Evolutionary conservation across 23 red algal species (phyloP).

Genomic region (Rhodosorus marinus): DNA sequence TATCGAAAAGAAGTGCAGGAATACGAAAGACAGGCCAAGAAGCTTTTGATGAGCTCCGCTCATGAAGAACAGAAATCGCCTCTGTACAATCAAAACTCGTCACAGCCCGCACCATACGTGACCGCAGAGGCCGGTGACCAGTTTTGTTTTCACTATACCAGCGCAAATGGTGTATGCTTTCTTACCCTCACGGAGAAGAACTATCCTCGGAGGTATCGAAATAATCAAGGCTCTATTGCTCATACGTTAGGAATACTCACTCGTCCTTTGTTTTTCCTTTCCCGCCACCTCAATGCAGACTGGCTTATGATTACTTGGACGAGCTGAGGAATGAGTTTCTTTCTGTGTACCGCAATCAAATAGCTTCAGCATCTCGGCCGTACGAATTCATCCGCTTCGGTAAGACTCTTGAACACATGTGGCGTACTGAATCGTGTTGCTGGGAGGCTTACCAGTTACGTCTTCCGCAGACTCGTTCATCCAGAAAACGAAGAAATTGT

Average conservation of each 20-base stretch:
- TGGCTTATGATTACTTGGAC: conserved; percentile 92
- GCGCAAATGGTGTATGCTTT: conserved; percentile 39
- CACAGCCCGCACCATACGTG: conserved; percentile 9
- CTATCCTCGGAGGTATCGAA: conserved; percentile 56
- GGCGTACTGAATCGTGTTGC: neutral
- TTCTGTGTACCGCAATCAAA: conserved; percentile 56
- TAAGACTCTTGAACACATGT: neutral
- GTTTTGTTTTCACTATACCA: conserved; percentile 83
- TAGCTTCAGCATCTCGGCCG: conserved; percentile 42
- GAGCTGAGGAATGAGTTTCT: conserved; percentile 90
- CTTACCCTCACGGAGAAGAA: conserved; percentile 78
- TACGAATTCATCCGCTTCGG: conserved; percentile 97
- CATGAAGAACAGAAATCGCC: neutral
- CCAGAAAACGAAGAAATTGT: conserved; percentile 95
- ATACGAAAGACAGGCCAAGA: conserved; percentile 76
- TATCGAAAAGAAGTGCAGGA: conserved; percentile 55
- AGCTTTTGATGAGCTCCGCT: conserved; percentile 29
- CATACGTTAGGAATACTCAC: too few species aligned
- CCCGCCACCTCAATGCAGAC: neutral
- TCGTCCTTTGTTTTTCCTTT: neutral
- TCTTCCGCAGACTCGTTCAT: conserved; percentile 45
- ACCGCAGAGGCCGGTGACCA: conserved; percentile 52
- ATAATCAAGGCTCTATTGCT: too few species aligned
- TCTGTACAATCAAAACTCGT: conserved; percentile 5
- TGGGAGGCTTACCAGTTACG: neutral